phyloP scores from a whole-genome alignment of 768 basidiomycete genomes.

The Paxillus rubicundulus region DNA sequence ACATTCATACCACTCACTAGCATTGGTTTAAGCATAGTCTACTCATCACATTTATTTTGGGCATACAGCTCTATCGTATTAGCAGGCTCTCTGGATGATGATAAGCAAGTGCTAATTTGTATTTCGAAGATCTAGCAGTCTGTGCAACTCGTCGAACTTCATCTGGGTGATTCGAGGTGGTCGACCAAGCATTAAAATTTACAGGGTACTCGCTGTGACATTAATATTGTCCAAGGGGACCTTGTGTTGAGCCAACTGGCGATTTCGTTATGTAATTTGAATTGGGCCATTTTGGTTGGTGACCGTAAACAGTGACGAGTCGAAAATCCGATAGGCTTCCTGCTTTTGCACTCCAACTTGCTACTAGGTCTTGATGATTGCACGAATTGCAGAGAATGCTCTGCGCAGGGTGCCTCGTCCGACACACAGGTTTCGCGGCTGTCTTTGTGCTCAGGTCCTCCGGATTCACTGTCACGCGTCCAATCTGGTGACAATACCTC shows the following conservation, averaged over 20 bases:
- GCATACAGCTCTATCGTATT: constrained; percentile 17
- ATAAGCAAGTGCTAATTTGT: not conserved
- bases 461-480: constrained; percentile 30
- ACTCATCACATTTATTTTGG: constrained; percentile 27
- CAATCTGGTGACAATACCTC: constrained; percentile 49
- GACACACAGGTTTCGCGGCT: constrained; percentile 42
- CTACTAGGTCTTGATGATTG: constrained; percentile 31
- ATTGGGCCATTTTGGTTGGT: too few relatives aligned
- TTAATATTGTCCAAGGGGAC: too few relatives aligned
- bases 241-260: too few relatives aligned
- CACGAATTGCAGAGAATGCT: constrained; percentile 39
- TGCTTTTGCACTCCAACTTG: not conserved
- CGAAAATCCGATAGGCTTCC: not conserved
- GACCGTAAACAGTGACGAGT: too few relatives aligned
- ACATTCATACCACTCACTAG: constrained; percentile 29
- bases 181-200: not conserved
- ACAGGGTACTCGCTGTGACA: too few relatives aligned
- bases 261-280: too few relatives aligned
- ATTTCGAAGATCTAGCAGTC: not conserved
- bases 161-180: not conserved
- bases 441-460: constrained; percentile 35
- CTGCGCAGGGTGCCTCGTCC: constrained; percentile 36
- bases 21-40: constrained; percentile 30
- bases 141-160: not conserved
- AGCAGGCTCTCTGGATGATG: not conserved